phyloP scores from a whole-genome alignment of 1,284 basidiomycete species.

The Cutaneotrichosporon arboriforme region DNA sequence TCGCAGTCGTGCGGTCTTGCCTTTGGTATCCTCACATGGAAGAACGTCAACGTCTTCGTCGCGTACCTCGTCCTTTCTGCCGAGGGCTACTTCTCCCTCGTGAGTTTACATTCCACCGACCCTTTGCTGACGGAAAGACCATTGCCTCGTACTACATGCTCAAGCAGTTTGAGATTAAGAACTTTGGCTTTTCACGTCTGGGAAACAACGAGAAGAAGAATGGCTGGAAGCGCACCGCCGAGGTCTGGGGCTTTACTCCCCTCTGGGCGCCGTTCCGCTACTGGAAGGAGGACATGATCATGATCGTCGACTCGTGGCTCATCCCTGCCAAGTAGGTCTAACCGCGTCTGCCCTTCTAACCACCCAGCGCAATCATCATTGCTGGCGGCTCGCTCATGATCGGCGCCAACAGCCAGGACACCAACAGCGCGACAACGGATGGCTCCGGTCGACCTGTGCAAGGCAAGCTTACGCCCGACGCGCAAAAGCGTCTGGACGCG shows the following conservation, averaged over 20 bases:
- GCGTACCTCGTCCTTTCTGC: constrained; percentile 29
- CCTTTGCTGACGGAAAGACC: constrained; percentile 1
- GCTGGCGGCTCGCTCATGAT: constrained; percentile 24
- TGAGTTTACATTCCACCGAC: too few species aligned
- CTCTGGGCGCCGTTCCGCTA: constrained; percentile 13
- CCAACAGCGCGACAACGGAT: neutral
- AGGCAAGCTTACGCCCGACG: neutral
- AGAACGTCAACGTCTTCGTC: constrained; percentile 16
- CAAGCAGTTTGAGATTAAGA: constrained; percentile 12
- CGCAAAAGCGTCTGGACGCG: constrained; percentile 5
- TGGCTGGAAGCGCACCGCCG: neutral
- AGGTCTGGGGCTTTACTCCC: constrained; percentile 1
- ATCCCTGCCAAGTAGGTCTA: constrained; percentile 17
- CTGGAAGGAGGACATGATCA: constrained; percentile 9
- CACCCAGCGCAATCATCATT: constrained; percentile 31
- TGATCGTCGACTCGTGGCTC: constrained; percentile 19
- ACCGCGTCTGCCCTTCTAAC: neutral
- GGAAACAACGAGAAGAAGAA: neutral
- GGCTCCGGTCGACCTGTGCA: neutral
- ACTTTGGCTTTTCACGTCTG: constrained; percentile 10
- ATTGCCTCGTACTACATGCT: constrained; percentile 21
- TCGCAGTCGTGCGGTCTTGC: constrained; percentile 15
- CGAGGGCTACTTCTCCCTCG: constrained; percentile 35
- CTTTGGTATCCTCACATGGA: constrained; percentile 15
- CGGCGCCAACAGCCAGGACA: neutral